These are phyloP conservation scores for Recurvomyces mirabilis DNA, from an alignment of 495 filamentous ascomycete genomes.

Conservation along the genomic window DNA sequence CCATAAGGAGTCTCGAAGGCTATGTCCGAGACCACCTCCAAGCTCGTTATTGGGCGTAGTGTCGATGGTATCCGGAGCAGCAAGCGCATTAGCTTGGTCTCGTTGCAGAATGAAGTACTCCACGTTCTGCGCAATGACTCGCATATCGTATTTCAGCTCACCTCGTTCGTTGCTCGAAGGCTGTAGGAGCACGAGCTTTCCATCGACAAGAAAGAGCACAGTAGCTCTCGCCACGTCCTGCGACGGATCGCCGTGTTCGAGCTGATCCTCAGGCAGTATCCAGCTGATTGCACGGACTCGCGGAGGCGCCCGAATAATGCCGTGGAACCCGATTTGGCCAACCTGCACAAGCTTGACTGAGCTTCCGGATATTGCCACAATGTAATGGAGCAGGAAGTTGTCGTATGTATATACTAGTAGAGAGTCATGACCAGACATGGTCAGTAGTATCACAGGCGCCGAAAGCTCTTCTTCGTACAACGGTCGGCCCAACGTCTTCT, in stretches of 20 bases:
- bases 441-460: conserved; percentile 74
- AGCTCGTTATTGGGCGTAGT: not conserved
- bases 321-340: conserved; percentile 92
- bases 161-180: conserved; percentile 66
- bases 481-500: conserved; percentile 62
- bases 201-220: conserved; percentile 89
- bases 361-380: conserved; percentile 53
- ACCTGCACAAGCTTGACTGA: conserved; percentile 71
- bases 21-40: conserved; percentile 21
- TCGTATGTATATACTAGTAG: conserved; percentile 93
- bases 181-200: conserved; percentile 85
- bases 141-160: conserved; percentile 94
- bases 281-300: conserved; percentile 89
- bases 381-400: conserved; percentile 89
- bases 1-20: conserved; percentile 82
- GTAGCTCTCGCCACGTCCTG: conserved; percentile 93
- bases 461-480: conserved; percentile 67
- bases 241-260: conserved; percentile 86
- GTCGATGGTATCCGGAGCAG: no score
- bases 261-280: conserved; percentile 85
- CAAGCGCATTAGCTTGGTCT: conserved; percentile 49
- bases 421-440: conserved; percentile 84
- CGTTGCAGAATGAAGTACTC: conserved; percentile 90
- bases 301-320: conserved; percentile 86
- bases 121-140: conserved; percentile 84